Evolutionary conservation across 2,329 filamentous ascomycete species (phyloP).

Genomic region (Neospermospora avenae): DNA sequence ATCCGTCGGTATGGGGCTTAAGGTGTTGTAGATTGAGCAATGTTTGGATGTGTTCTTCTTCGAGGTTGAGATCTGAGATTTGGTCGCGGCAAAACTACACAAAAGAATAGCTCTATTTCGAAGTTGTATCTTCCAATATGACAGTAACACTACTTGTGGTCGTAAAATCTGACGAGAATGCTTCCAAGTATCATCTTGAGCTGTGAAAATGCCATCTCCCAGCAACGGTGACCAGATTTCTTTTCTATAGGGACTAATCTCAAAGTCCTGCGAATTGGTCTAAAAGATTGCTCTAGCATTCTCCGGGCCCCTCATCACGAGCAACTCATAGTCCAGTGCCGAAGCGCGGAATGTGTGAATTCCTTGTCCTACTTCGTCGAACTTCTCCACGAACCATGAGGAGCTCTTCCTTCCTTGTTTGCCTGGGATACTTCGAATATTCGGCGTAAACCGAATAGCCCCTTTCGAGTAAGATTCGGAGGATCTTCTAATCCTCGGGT

Average conservation of each 20-base stretch:
- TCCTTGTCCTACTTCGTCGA: no score
- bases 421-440: no score
- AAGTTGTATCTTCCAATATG: background rate
- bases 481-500: no score
- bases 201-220: slow-evolving; percentile 46
- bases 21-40: slow-evolving; percentile 5
- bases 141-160: background rate
- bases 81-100: slow-evolving; percentile 48
- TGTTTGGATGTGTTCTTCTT: slow-evolving; percentile 55
- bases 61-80: slow-evolving; percentile 63
- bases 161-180: slow-evolving; percentile 43
- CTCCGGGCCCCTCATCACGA: slow-evolving; percentile 49
- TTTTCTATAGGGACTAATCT: slow-evolving; percentile 37
- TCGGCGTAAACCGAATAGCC: no score
- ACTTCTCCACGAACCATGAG: no score
- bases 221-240: slow-evolving; percentile 42
- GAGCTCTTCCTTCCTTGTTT: no score
- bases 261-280: slow-evolving; percentile 51
- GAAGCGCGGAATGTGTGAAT: background rate
- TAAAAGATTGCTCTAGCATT: slow-evolving; percentile 55
- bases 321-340: slow-evolving; percentile 32
- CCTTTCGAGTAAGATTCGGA: no score
- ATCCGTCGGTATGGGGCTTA: slow-evolving; percentile 16
- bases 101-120: slow-evolving; percentile 31
- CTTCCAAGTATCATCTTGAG: slow-evolving; percentile 24